A percentile compares a stretch with the other conserved stretches of the same genome.
phyloP scores from a whole-genome alignment of 805 yeast genomes.

The Nakazawaea populi region DNA sequence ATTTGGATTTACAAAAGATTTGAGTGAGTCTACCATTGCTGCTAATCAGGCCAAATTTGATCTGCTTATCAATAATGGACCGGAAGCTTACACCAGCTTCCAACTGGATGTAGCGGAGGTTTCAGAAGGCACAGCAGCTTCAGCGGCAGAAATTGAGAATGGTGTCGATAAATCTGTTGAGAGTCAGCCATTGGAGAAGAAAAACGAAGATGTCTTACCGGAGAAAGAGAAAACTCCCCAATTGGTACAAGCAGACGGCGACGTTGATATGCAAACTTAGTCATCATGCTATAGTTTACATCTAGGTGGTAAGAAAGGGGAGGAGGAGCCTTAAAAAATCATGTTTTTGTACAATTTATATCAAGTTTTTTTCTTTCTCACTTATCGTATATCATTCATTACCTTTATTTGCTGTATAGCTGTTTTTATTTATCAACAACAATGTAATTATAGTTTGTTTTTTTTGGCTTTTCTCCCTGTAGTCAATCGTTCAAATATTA shows the following conservation, averaged over 20 bases:
- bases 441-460: not conserved
- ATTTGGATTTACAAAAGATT: constrained; percentile 48
- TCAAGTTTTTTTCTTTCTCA: not conserved
- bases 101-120: constrained; percentile 9
- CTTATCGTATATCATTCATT: not conserved
- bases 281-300: not conserved
- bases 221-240: not conserved
- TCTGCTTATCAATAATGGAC: constrained; percentile 34
- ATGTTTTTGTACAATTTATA: no score
- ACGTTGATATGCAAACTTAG: constrained; percentile 4
- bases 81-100: constrained; percentile 20
- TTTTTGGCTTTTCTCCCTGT: no score
- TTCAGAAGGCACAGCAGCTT: constrained; percentile 11
- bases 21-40: constrained; percentile 33
- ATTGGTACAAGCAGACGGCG: constrained; percentile 12
- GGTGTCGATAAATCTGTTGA: constrained; percentile 4
- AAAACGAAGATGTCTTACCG: not conserved
- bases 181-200: not conserved
- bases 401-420: not conserved
- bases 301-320: not conserved
- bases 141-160: constrained; percentile 12
- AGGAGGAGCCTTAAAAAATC: no score
- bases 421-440: not conserved
- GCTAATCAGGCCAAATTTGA: constrained; percentile 25
- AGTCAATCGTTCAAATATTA: no score